Percentiles rank a stretch among this genome's conserved stretches.
phyloP scores from a whole-genome alignment of 306 rosid species.

The Vicia sativa region DNA sequence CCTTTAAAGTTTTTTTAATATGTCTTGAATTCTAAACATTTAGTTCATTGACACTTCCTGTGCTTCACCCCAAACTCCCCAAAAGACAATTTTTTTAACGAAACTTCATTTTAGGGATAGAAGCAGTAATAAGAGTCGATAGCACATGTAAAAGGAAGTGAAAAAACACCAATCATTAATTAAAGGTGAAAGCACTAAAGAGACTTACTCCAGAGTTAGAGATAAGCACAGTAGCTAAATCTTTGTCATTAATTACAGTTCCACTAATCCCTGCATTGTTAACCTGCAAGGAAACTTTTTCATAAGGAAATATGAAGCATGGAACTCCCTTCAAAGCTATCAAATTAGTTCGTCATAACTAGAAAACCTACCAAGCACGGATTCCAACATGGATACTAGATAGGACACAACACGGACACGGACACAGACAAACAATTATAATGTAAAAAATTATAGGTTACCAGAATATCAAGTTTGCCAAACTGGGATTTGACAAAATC shows the following conservation, averaged over 20 bases:
- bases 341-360: not conserved
- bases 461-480: slow-evolving; percentile 55
- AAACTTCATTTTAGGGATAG: too few relatives aligned
- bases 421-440: too few relatives aligned
- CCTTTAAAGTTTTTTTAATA: too few relatives aligned
- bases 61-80: too few relatives aligned
- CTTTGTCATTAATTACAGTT: not conserved
- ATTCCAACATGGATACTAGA: too few relatives aligned
- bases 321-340: not conserved
- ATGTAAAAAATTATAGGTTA: slow-evolving; percentile 12
- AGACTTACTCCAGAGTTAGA: slow-evolving; percentile 11
- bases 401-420: too few relatives aligned
- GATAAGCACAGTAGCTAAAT: slow-evolving; percentile 6
- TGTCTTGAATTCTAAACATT: not conserved
- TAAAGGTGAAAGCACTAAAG: not conserved
- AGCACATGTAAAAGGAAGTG: too few relatives aligned
- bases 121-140: too few relatives aligned
- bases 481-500: slow-evolving; percentile 40
- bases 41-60: not conserved
- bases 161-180: not conserved
- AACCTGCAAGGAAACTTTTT: slow-evolving; percentile 35
- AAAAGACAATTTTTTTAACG: too few relatives aligned
- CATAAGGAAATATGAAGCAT: not conserved
- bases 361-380: too few relatives aligned
- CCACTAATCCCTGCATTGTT: slow-evolving; percentile 61